Base-by-base conservation (phyloP, 345 rosid species). In the Angophora floribunda region DNA sequence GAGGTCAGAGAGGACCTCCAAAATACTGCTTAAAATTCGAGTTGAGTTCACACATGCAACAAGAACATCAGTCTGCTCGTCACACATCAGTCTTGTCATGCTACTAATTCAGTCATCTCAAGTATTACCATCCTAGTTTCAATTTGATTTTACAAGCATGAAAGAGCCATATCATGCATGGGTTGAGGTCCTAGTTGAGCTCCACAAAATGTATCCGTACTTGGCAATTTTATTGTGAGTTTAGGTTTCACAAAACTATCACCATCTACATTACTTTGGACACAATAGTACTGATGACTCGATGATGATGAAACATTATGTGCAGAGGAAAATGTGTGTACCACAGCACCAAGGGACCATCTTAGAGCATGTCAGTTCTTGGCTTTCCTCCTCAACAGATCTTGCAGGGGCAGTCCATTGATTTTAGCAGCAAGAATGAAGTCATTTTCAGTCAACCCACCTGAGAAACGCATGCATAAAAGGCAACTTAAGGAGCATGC, bases 361-460 rank as follows among this genome's bases (percentile, higher is more conserved):
- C 49, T 75, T 41, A 32, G 61, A 32, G 8, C 85, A 87, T 30
- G 30, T 63, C 13, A 65, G 61, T 5, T 49, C 30, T 47, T 70
- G 49, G 47, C 87, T 75, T 57, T 85, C 89, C 91, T 93, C 89
- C 97, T 91, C 78, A 96, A 90, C n/a, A 96, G 93, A 87, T 92
- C 92, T 85, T 94, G 95, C 89, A 96, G 89, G 87, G 93, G 91
- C 65, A 96, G 95, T 50, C 87, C 89, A 87, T 92, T 94, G 93
- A 97, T 95, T 94, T 96, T 96, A 28, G 98, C 95, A 87, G 99
- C 99, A 50, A 97, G 98, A 89, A 96, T 95, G 93, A 96, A 96
- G 94, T 96, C 99, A 87, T 96, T 97, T 90, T 97, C 99, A 1
- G 98, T 95, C 92, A 95, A 86, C 63, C 98, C 98, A 87, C 95